These are phyloP conservation scores for Spergularia azorica DNA, from an alignment of 179 eudicot species.

Conservation along the genomic window DNA sequence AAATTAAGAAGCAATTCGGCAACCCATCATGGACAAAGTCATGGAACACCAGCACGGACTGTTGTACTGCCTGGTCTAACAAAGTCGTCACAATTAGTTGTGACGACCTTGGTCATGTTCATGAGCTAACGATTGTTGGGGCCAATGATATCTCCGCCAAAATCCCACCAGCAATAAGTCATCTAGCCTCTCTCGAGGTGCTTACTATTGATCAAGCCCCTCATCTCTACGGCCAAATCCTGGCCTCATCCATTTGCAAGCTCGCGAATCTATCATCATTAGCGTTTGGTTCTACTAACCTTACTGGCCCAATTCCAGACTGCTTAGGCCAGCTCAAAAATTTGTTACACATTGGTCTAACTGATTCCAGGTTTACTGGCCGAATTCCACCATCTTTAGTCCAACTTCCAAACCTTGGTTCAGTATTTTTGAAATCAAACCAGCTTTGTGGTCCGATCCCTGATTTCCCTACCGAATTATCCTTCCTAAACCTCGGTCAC, in stretches of 20 bases:
- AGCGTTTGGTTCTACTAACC: constrained; percentile 4
- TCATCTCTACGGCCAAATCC: constrained; percentile 15
- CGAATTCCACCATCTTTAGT: constrained; percentile 17
- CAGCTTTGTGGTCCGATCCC: constrained; percentile 22
- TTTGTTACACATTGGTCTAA: neutral
- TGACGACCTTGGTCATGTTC: constrained; percentile 9
- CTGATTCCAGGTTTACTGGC: constrained; percentile 1
- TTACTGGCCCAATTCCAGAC: constrained; percentile 11
- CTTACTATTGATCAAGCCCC: constrained; percentile 5
- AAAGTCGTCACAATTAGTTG: constrained; percentile 10
- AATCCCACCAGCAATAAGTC: constrained; percentile 3
- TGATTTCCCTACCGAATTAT: constrained; percentile 14
- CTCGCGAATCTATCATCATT: constrained; percentile 6
- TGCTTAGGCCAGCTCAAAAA: constrained; percentile 11
- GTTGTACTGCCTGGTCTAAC: constrained; percentile 10
- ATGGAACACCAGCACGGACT: constrained; percentile 2
- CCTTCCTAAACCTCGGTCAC: constrained; percentile 3
- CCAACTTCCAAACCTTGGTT: constrained; percentile 15
- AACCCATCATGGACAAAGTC: constrained; percentile 9
- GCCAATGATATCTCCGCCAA: neutral
- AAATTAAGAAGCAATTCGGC: constrained; percentile 15
- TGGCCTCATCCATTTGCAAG: constrained; percentile 12
- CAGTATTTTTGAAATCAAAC: neutral
- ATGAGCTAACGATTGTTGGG: neutral
- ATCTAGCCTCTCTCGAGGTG: constrained; percentile 12